A percentile compares a stretch with the other conserved stretches of the same genome.
Evolutionary conservation across 768 basidiomycete species (phyloP).

Genomic region (Boletus vinaceobasis): DNA sequence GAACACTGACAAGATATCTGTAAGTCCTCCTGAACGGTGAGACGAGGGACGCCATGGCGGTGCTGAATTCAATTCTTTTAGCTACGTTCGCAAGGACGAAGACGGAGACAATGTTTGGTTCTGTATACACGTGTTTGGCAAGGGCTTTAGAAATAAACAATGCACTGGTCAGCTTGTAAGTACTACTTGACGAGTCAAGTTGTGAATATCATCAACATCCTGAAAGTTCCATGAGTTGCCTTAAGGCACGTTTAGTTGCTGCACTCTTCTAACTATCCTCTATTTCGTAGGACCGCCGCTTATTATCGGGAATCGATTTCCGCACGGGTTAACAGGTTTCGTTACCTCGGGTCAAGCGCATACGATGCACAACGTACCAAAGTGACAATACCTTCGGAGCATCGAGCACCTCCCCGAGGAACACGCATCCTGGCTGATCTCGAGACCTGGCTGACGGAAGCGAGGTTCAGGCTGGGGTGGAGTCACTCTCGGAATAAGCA

Average conservation of each 20-base stretch:
- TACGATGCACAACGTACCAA: not conserved
- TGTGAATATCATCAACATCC: too few species aligned
- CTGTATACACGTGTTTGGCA: conserved; percentile 24
- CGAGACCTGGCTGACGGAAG: not conserved
- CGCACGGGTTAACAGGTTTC: not conserved
- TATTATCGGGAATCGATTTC: not conserved
- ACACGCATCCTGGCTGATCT: not conserved
- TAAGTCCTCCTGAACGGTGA: conserved; percentile 30
- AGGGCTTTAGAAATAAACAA: conserved; percentile 24
- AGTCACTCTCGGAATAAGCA: too few species aligned
- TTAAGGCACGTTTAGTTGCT: not conserved
- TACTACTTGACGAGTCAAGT: too few species aligned
- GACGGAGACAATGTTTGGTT: conserved; percentile 20
- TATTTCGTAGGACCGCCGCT: not conserved
- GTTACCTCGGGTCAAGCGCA: not conserved
- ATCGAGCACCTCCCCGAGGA: not conserved
- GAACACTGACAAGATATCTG: conserved; percentile 25
- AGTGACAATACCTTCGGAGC: not conserved
- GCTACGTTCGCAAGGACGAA: not conserved
- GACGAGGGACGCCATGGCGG: conserved; percentile 27
- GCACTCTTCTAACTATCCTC: not conserved
- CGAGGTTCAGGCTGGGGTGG: not conserved
- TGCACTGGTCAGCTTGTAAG: not conserved
- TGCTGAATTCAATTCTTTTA: not conserved
- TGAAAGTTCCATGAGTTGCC: too few species aligned